These are phyloP conservation scores for Thelonectria rubi DNA, from an alignment of 2,329 filamentous ascomycete genomes.

Conservation along the genomic window DNA sequence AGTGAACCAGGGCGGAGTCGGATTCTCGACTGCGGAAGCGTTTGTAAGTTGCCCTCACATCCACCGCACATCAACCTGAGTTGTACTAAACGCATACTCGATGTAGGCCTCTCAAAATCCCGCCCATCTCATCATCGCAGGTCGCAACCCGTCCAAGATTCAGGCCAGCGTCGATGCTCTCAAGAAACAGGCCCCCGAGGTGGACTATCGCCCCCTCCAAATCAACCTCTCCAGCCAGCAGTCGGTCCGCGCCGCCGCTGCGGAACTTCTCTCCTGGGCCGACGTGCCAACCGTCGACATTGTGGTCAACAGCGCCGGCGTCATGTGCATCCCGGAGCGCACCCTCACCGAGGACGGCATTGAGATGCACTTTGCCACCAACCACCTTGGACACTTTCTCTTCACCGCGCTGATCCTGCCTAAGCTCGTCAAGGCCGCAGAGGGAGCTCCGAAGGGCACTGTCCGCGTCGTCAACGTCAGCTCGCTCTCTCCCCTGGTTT, in stretches of 20 bases:
- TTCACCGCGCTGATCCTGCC: conserved; percentile 49
- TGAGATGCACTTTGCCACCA: conserved; percentile 49
- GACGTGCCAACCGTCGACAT: conserved; percentile 48
- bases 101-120: conserved; percentile 42
- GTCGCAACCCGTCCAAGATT: conserved; percentile 50
- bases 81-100: neutral
- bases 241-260: conserved; percentile 50
- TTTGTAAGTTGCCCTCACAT: conserved; percentile 29
- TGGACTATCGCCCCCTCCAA: conserved; percentile 45
- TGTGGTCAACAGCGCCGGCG: conserved; percentile 52
- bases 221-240: conserved; percentile 52
- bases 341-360: conserved; percentile 48
- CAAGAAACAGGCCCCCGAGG: conserved; percentile 41
- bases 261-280: conserved; percentile 41
- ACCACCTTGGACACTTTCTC: conserved; percentile 51
- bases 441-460: conserved; percentile 40
- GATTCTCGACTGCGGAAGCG: conserved; percentile 48
- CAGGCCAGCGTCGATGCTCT: conserved; percentile 50
- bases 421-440: conserved; percentile 46
- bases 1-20: conserved; percentile 47
- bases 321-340: conserved; percentile 48
- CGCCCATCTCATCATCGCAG: conserved; percentile 51
- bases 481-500: conserved; percentile 52
- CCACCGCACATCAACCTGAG: no score
- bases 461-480: conserved; percentile 54